A percentile compares a stretch with the other conserved stretches of the same genome.
phyloP scores from a whole-genome alignment of 1,284 basidiomycete species.

The Ustilago xerochloae region DNA sequence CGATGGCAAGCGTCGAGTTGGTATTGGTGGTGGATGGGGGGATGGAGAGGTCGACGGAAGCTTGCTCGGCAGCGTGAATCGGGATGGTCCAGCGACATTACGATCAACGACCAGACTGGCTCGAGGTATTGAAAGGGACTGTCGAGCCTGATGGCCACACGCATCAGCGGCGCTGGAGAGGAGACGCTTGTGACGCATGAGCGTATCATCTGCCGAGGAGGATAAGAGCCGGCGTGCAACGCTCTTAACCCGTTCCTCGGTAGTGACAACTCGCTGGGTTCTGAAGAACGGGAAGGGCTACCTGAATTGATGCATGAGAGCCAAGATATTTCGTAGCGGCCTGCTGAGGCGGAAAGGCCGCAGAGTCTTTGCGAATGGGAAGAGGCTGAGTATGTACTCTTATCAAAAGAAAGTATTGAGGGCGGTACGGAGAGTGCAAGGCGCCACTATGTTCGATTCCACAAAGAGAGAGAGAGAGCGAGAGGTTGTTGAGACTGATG shows the following conservation, averaged over 20 bases:
- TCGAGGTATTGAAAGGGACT: constrained; percentile 4
- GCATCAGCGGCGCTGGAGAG: constrained; percentile 33
- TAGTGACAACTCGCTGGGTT: constrained; percentile 13
- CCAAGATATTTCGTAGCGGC: not conserved
- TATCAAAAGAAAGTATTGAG: no score
- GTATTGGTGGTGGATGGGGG: constrained; percentile 38
- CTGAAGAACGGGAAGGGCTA: constrained; percentile 9
- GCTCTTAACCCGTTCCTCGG: constrained; percentile 26
- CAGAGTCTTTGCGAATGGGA: not conserved
- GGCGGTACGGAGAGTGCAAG: no score
- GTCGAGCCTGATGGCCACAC: constrained; percentile 7
- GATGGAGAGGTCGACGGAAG: constrained; percentile 5
- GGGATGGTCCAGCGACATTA: constrained; percentile 30
- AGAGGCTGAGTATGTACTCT: not conserved
- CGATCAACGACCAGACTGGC: constrained; percentile 4
- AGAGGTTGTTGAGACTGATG: no score
- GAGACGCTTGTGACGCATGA: constrained; percentile 45
- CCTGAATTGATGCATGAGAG: constrained; percentile 23
- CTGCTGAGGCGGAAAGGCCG: not conserved
- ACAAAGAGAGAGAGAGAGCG: no score
- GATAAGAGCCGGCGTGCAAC: constrained; percentile 21
- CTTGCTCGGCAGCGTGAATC: constrained; percentile 8
- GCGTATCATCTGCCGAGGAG: constrained; percentile 44
- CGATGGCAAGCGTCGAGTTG: no score
- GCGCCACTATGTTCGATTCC: no score